Base-by-base conservation (phyloP, 179 eudicot genomes). In the Spinacia oleracea region DNA sequence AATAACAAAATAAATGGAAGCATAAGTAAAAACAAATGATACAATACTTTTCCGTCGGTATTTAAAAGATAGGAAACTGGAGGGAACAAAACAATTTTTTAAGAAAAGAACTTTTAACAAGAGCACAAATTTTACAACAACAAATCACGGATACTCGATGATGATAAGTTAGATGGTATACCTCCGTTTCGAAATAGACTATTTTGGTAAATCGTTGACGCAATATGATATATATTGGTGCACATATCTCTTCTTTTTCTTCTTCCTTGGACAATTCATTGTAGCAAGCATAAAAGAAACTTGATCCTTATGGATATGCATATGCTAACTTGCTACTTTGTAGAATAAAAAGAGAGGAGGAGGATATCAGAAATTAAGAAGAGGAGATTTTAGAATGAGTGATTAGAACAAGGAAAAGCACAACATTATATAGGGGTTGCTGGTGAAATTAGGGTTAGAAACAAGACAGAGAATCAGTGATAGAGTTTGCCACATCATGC, bases 271-370 rank as follows among this genome's bases (percentile, higher is more conserved):
- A 35, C 40, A 35, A 4, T 35, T 35, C 40, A 35, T 15, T 20
- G 40, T 12, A 63, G 68, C 38, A 63, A 63, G 21, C 40, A 35
- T 63, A 14, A 63, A 63, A 63, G 68, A 21, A 9, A 32, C 32
- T 63, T 31, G 68, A 63, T 63, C 40, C 68, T 63, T 63, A 31
- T 29, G 68, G 68, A 63, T 63, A 40, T 29, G n/a, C n/a, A 4
- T 21, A 63, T 63, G 68, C 40, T 29, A 4, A 12, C 21, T 16
- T 31, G 38, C 68, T 63, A 32, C 20, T 29, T 0, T 31, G 68
- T 25, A 63, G 9, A 31, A 32, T 4, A 11, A 46, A 6, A 27
- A 29, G 9, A 3, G 27, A 62, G 38, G n/a, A 62, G 5, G 27
- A 62, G 8, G 27, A 21, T 21, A n/a, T 50, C 4, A 1, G 4